Conservation (phyloP, 192 early-diverging fungal genomes). For the Coemansia furcata region DNA sequence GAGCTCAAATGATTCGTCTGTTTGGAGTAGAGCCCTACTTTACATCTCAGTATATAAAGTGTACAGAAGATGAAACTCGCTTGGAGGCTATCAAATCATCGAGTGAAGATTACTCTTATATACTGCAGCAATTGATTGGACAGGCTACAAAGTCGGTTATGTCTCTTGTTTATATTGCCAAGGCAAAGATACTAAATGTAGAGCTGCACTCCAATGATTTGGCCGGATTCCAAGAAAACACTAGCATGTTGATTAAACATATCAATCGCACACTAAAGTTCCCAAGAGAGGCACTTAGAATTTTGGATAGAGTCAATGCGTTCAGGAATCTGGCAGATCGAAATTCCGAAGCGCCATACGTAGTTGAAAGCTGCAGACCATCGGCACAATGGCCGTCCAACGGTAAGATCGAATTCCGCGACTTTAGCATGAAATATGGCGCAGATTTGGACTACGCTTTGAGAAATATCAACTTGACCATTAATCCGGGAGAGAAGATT, state of each 20-base stretch:
- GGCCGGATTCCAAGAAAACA: background rate
- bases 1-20: constrained; percentile 59
- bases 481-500: constrained; percentile 58
- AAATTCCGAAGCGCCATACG: constrained; percentile 10
- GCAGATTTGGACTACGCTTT: constrained; percentile 27
- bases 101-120: background rate
- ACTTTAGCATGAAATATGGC: constrained; percentile 27
- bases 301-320: background rate
- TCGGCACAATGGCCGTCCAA: constrained; percentile 14
- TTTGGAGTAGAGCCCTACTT: constrained; percentile 58
- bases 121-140: background rate
- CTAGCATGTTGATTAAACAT: background rate
- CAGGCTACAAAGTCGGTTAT: background rate
- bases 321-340: constrained; percentile 2
- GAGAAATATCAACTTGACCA: constrained; percentile 42
- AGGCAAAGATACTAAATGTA: background rate
- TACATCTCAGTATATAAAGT: constrained; percentile 44
- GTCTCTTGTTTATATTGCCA: background rate
- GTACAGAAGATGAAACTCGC: constrained; percentile 63
- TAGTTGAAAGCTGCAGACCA: constrained; percentile 9
- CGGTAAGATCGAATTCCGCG: constrained; percentile 29
- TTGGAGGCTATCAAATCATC: background rate
- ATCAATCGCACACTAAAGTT: background rate
- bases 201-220: background rate
- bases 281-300: background rate